Conservation (phyloP, 441 rosid species). For the Brassica hybrid region DNA sequence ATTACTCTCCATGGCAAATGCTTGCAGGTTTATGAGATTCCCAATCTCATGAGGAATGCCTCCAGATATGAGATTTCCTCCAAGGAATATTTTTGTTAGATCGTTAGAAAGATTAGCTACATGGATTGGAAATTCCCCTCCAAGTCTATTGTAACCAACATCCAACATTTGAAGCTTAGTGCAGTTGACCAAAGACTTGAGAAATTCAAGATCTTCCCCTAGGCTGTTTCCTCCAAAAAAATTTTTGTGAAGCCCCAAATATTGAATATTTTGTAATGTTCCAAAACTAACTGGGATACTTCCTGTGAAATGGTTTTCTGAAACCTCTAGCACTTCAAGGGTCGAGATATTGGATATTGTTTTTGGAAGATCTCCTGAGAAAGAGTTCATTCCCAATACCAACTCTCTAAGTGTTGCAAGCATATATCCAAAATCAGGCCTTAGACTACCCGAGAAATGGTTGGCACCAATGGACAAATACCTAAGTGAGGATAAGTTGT, state of each 20-base stretch:
- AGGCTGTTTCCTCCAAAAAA: constrained; percentile 28
- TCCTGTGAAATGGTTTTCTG: constrained; percentile 1
- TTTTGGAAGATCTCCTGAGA: constrained; percentile 21
- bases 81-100: background rate
- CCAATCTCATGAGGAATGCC: constrained; percentile 41
- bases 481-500: background rate
- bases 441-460: constrained; percentile 18
- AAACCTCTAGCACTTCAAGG: background rate
- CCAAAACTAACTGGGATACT: constrained; percentile 15
- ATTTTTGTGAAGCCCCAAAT: background rate
- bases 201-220: constrained; percentile 23
- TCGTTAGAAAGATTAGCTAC: constrained; percentile 39
- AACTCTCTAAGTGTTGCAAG: background rate
- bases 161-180: constrained; percentile 23
- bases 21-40: constrained; percentile 32
- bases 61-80: constrained; percentile 39
- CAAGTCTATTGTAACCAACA: constrained; percentile 29
- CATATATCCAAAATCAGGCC: constrained; percentile 1
- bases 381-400: background rate
- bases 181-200: constrained; percentile 33
- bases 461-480: background rate
- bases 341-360: constrained; percentile 16
- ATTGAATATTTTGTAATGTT: background rate
- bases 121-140: constrained; percentile 38
- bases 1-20: constrained; percentile 4